Percentiles rank a stretch among this genome's conserved stretches.
Conservation (phyloP, 805 yeast species). For the Lipomyces starkeyi region DNA sequence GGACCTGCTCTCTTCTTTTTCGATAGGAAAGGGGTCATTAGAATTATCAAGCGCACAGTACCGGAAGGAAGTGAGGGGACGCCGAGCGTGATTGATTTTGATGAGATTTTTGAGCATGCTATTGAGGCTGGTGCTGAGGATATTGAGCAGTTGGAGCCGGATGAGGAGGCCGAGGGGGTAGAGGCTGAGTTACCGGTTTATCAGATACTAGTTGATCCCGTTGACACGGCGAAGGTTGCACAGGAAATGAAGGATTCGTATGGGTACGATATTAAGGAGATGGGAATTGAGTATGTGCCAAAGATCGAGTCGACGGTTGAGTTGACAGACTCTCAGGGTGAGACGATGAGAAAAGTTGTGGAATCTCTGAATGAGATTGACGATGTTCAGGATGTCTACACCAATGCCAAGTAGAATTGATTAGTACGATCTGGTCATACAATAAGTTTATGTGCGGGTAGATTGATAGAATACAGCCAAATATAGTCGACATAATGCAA, state of each 20-base stretch:
- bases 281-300: conserved; percentile 72
- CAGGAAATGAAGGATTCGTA: conserved; percentile 55
- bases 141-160: conserved; percentile 45
- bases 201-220: conserved; percentile 65
- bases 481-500: not conserved
- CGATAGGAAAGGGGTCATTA: conserved; percentile 74
- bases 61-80: conserved; percentile 27
- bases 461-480: not conserved
- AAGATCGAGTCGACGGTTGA: conserved; percentile 64
- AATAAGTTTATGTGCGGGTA: not conserved
- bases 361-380: conserved; percentile 73
- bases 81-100: conserved; percentile 50
- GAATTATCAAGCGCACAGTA: conserved; percentile 42
- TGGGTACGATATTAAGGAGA: conserved; percentile 67
- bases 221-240: conserved; percentile 66
- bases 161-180: conserved; percentile 47
- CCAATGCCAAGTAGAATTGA: conserved; percentile 51
- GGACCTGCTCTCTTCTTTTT: conserved; percentile 82
- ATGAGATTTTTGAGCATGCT: conserved; percentile 73
- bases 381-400: conserved; percentile 81
- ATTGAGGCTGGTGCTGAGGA: conserved; percentile 76
- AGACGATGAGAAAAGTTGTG: conserved; percentile 62
- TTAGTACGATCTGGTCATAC: not conserved
- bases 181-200: conserved; percentile 45
- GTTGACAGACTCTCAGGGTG: conserved; percentile 59